Conservation (phyloP, 371 early-diverging fungal genomes). For the Lichtheimia ramosa region DNA sequence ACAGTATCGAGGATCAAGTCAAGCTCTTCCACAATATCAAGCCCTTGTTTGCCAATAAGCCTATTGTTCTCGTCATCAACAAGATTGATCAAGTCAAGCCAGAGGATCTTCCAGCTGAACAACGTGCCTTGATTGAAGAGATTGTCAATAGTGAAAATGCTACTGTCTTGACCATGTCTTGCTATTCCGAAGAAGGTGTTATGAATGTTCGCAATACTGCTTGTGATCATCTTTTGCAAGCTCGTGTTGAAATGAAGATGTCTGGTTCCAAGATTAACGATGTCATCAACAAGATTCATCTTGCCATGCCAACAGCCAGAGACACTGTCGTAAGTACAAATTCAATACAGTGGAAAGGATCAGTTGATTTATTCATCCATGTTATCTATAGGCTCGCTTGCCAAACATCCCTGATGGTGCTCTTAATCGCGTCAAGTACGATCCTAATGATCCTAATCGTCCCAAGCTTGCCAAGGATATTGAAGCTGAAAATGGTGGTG, state of each 20-base stretch:
- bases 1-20: slow-evolving; percentile 94
- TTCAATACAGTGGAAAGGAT: slow-evolving; percentile 3
- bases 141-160: slow-evolving; percentile 72
- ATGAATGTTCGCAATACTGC: slow-evolving; percentile 94
- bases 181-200: slow-evolving; percentile 94
- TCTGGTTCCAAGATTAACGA: slow-evolving; percentile 87
- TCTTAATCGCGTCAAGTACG: slow-evolving; percentile 69
- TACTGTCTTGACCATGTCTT: slow-evolving; percentile 81
- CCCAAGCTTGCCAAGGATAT: slow-evolving; percentile 86
- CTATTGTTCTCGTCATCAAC: slow-evolving; percentile 94
- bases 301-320: slow-evolving; percentile 86
- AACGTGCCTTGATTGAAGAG: slow-evolving; percentile 73
- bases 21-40: slow-evolving; percentile 95
- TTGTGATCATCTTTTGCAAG: slow-evolving; percentile 90
- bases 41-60: slow-evolving; percentile 99
- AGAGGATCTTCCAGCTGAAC: slow-evolving; percentile 79
- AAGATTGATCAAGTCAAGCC: slow-evolving; percentile 91
- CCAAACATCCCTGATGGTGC: slow-evolving; percentile 85
- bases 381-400: slow-evolving; percentile 57
- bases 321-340: slow-evolving; percentile 64
- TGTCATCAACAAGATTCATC: slow-evolving; percentile 93
- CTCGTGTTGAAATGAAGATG: slow-evolving; percentile 96
- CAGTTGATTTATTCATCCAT: neutral
- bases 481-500: slow-evolving; percentile 89
- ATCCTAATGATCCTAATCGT: slow-evolving; percentile 82